A percentile compares a stretch with the other conserved stretches of the same genome.
phyloP scores from a whole-genome alignment of 768 basidiomycete species.

The Phaeotremella fagi region DNA sequence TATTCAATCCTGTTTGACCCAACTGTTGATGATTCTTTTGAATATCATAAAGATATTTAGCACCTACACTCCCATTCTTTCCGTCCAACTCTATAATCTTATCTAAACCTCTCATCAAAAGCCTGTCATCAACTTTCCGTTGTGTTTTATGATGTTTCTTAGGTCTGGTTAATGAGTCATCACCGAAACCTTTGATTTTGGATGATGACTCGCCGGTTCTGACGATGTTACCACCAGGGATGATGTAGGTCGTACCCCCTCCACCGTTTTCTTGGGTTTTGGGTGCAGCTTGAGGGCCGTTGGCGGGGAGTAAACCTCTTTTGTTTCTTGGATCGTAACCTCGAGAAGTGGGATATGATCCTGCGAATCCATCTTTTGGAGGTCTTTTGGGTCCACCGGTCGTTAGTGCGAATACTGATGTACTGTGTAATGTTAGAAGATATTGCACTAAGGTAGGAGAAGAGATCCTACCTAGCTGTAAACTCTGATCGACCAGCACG shows the following conservation, averaged over 20 bases:
- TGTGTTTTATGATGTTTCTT: conserved; percentile 57
- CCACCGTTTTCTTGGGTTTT: conserved; percentile 30
- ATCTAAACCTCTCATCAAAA: conserved; percentile 60
- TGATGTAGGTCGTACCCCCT: conserved; percentile 62
- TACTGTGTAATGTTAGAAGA: conserved; percentile 11
- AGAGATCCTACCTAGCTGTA: conserved; percentile 61
- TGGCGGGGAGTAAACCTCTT: conserved; percentile 39
- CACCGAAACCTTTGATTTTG: conserved; percentile 33
- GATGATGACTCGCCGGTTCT: conserved; percentile 38
- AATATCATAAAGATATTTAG: conserved; percentile 30
- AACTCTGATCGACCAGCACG: conserved; percentile 82
- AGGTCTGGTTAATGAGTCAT: conserved; percentile 62
- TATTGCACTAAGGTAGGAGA: background rate
- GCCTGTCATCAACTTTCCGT: conserved; percentile 53
- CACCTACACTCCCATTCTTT: conserved; percentile 55
- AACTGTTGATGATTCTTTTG: conserved; percentile 1
- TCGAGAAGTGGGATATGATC: background rate
- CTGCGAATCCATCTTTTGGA: background rate
- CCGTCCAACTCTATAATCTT: conserved; percentile 60
- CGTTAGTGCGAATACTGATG: conserved; percentile 15
- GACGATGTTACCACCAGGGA: conserved; percentile 74
- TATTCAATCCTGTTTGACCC: conserved; percentile 6
- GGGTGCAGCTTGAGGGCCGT: conserved; percentile 29
- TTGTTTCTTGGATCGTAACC: conserved; percentile 32
- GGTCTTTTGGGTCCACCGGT: background rate